Base-by-base conservation (phyloP, 257 asterid genomes). In the Solanum rostratum region DNA sequence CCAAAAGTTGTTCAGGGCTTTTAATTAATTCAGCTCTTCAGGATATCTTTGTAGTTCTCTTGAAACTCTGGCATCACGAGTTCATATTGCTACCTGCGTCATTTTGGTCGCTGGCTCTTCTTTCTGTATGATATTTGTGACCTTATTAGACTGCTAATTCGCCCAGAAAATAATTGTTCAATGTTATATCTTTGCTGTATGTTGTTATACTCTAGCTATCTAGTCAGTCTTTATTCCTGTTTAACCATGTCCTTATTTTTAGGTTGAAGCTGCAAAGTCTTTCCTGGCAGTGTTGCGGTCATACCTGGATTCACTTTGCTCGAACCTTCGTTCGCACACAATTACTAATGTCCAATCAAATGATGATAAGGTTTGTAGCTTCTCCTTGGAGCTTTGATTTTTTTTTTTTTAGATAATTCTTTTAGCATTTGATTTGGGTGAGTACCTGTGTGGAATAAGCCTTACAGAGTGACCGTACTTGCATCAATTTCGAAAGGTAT, bases 341-440 rank as follows among this genome's bases (percentile, higher is more conserved):
- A 97, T 97, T 83, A 97, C 99, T 60, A 97, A 97, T 84, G 99
- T 97, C 85, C 99, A 97, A 89, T 97, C 99, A 59, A 97, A 97
- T 78, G 94, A 97, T 84, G 99, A 97, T 85, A 97, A 97, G 99
- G 99, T 95, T 65, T 57, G 91, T 82, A 53, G 15, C 86, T 84
- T 63, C 82, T 85, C 7, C n/a, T 20, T 10, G 52, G 43, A 83
- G 49, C 39, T 4, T 33, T 33, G 39, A 3, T 33, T 0, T 33
- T 33, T 33, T 0, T 33, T 33, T 33, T 33, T 33, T 3, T 33
- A 33, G 39, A 33, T 33, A 33, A 33, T 33, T 5, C 39, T 33
- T 33, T 33, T 33, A 33, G 39, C 83, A 41, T 46, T 22, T 22
- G 5, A 29, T 62, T 12, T 19, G 29, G 27, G 46, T 29, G 46